phyloP scores from a whole-genome alignment of 2,329 filamentous ascomycete species.

The Cytospora schulzeri region DNA sequence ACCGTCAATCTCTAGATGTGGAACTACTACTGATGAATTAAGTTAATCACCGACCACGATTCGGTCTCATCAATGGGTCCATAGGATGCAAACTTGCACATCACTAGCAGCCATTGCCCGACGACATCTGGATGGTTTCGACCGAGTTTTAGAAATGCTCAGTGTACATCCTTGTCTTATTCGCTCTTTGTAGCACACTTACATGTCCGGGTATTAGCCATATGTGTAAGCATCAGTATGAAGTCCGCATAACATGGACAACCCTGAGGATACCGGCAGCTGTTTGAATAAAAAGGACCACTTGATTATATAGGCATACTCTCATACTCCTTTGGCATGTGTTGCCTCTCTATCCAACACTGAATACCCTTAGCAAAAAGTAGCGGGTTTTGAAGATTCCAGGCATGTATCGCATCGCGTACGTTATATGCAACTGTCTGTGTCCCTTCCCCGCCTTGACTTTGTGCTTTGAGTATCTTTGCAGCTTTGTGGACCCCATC shows the following conservation, averaged over 20 bases:
- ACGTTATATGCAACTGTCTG: slow-evolving; percentile 35
- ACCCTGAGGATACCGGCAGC: neutral
- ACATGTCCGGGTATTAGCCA: neutral
- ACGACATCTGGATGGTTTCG: too few relatives aligned
- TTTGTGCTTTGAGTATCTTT: slow-evolving; percentile 36
- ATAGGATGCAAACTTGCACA: too few relatives aligned
- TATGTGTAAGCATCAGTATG: neutral
- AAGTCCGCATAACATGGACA: too few relatives aligned
- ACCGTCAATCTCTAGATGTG: too few relatives aligned
- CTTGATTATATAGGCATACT: slow-evolving; percentile 16
- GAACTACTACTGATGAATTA: too few relatives aligned
- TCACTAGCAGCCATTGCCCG: too few relatives aligned
- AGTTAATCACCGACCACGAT: too few relatives aligned
- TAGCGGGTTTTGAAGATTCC: slow-evolving; percentile 45
- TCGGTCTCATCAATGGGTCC: too few relatives aligned
- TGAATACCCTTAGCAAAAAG: slow-evolving; percentile 41
- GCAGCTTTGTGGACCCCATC: slow-evolving; percentile 12
- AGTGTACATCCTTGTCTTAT: too few relatives aligned
- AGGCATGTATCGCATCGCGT: slow-evolving; percentile 41
- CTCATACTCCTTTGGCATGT: slow-evolving; percentile 30
- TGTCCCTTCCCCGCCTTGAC: slow-evolving; percentile 30
- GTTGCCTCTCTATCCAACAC: slow-evolving; percentile 37
- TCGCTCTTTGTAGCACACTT: neutral
- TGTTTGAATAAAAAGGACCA: neutral
- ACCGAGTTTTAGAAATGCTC: too few relatives aligned